phyloP scores from a whole-genome alignment of 169 alveolate genomes.

The Perkinsus chesapeaki region DNA sequence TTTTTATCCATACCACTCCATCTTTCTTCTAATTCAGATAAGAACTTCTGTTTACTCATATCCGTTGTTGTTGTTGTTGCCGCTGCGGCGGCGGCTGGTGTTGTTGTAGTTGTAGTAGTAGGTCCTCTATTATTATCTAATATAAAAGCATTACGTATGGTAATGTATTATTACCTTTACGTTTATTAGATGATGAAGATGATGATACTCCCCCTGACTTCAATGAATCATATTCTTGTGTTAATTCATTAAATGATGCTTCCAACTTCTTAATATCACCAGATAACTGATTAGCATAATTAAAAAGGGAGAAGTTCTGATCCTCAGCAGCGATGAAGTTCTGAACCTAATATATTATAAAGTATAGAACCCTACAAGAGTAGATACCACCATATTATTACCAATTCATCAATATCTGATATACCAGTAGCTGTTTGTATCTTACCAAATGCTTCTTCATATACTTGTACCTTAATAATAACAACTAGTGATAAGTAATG shows the following conservation, averaged over 20 bases:
- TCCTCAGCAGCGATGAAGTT: constrained; percentile 67
- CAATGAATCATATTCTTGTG: constrained; percentile 40
- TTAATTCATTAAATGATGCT: constrained; percentile 54
- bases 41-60: constrained; percentile 31
- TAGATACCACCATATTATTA: neutral
- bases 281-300: constrained; percentile 64
- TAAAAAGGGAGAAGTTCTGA: constrained; percentile 67
- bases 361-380: neutral
- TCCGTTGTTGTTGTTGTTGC: no score
- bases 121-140: neutral
- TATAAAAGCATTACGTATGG: no score
- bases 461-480: constrained; percentile 19
- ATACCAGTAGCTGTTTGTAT: constrained; percentile 77
- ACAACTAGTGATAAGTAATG: neutral
- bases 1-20: constrained; percentile 49
- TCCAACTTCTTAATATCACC: constrained; percentile 71
- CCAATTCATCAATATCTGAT: constrained; percentile 57
- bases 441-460: constrained; percentile 72
- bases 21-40: constrained; percentile 62
- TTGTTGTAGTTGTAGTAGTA: neutral
- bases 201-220: neutral
- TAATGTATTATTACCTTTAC: no score
- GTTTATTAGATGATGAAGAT: neutral
- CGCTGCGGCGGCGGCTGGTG: neutral
- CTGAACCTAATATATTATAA: constrained; percentile 21